Evolutionary conservation across 495 filamentous ascomycete genomes (phyloP).

Genomic region (Xylaria nigripes): DNA sequence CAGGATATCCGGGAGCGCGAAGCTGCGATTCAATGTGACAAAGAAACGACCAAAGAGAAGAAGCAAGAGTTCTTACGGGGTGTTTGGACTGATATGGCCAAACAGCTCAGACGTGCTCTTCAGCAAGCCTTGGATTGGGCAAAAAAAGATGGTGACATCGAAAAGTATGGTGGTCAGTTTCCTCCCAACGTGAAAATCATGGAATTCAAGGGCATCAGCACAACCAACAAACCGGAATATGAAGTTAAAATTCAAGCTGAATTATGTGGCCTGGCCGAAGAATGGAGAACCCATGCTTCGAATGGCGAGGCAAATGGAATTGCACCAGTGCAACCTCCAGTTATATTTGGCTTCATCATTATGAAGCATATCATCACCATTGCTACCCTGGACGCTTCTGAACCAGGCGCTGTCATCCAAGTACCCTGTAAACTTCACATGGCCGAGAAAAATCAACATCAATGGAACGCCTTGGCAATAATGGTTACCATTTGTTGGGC

Average conservation of each 20-base stretch:
- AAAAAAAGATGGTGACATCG: conserved; percentile 14
- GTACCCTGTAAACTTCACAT: conserved; percentile 23
- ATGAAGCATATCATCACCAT: conserved; percentile 25
- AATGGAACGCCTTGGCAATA: conserved; percentile 26
- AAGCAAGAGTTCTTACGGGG: neutral
- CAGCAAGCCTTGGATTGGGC: conserved; percentile 17
- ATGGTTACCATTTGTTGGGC: conserved; percentile 28
- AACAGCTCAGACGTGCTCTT: conserved; percentile 9
- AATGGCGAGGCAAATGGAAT: conserved; percentile 1
- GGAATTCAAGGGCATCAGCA: conserved; percentile 6
- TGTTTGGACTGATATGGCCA: conserved; percentile 7
- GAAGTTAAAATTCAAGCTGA: conserved; percentile 11
- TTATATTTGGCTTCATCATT: conserved; percentile 23
- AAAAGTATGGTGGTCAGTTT: conserved; percentile 7
- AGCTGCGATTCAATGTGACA: neutral
- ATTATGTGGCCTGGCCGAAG: conserved; percentile 10
- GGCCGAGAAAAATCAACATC: conserved; percentile 21
- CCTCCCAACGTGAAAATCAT: conserved; percentile 13
- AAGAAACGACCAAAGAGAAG: neutral
- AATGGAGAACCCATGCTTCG: conserved; percentile 9
- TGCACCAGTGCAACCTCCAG: conserved; percentile 7
- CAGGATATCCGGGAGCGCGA: conserved; percentile 17
- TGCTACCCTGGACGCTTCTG: conserved; percentile 19
- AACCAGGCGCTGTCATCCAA: conserved; percentile 16
- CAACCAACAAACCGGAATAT: conserved; percentile 9